These are phyloP conservation scores for Sclerotinia sclerotiorum DNA, from an alignment of 2,329 filamentous ascomycete genomes.

Conservation along the genomic window DNA sequence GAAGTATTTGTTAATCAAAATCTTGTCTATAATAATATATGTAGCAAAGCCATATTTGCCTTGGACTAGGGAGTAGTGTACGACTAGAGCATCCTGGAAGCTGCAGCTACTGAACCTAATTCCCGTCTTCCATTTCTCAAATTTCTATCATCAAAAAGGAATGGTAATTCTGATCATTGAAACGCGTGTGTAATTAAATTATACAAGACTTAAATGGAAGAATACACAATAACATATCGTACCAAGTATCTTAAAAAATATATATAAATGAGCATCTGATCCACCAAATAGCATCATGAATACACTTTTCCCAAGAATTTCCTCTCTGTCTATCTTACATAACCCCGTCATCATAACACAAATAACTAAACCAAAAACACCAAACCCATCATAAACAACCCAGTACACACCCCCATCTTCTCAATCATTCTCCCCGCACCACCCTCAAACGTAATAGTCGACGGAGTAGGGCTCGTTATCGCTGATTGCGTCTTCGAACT, in stretches of 20 bases:
- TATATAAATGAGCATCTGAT: background rate
- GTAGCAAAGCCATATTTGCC: too few relatives aligned
- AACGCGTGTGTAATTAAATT: accelerated
- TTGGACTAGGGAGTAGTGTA: too few relatives aligned
- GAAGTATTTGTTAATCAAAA: too few relatives aligned
- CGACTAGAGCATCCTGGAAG: too few relatives aligned
- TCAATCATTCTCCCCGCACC: background rate
- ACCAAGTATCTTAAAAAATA: background rate
- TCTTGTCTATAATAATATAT: too few relatives aligned
- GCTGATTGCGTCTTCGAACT: background rate
- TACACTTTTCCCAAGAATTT: too few relatives aligned
- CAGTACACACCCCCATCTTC: background rate
- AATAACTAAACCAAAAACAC: background rate
- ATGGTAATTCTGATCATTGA: accelerated
- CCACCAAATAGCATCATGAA: background rate
- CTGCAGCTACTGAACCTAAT: too few relatives aligned
- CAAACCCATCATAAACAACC: background rate
- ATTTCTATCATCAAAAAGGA: accelerated
- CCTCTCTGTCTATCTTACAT: background rate
- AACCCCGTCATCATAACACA: background rate
- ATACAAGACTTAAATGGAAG: too few relatives aligned
- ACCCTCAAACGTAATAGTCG: background rate
- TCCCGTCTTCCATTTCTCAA: background rate
- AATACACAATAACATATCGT: background rate
- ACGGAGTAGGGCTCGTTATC: background rate